Evolutionary conservation across 208 protist genomes (phyloP).

Genomic region (Crithidia expoeki): DNA sequence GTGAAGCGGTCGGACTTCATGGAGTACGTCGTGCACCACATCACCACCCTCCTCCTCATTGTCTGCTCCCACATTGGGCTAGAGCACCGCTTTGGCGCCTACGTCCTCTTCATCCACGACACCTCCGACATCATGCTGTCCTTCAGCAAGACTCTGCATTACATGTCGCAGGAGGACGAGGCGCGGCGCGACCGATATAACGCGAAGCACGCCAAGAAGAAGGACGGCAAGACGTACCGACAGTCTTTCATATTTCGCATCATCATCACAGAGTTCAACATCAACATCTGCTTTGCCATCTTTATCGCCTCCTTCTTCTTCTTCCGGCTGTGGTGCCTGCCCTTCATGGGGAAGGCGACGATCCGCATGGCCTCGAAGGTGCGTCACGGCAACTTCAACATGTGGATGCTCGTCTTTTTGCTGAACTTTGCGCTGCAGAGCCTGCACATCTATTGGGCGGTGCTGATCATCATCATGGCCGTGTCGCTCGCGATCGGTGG

Average conservation of each 20-base stretch:
- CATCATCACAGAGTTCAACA: constrained; percentile 38
- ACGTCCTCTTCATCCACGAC: constrained; percentile 81
- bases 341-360: constrained; percentile 38
- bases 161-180: constrained; percentile 48
- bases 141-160: constrained; percentile 61
- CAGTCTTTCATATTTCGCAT: constrained; percentile 32
- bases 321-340: constrained; percentile 67
- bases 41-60: constrained; percentile 63
- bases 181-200: constrained; percentile 34
- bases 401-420: constrained; percentile 56
- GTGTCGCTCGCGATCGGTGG: constrained; percentile 30
- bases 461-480: constrained; percentile 57
- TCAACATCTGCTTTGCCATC: constrained; percentile 50
- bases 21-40: constrained; percentile 73
- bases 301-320: constrained; percentile 68
- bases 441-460: constrained; percentile 73
- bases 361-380: constrained; percentile 41
- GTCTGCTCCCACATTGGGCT: constrained; percentile 57
- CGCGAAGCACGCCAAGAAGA: constrained; percentile 16
- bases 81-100: constrained; percentile 72
- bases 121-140: constrained; percentile 73
- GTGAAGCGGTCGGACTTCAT: constrained; percentile 71
- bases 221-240: constrained; percentile 31
- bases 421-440: constrained; percentile 65
- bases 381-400: constrained; percentile 55